Base-by-base conservation (phyloP, 2,329 filamentous ascomycete genomes). In the Fusarium sp. region DNA sequence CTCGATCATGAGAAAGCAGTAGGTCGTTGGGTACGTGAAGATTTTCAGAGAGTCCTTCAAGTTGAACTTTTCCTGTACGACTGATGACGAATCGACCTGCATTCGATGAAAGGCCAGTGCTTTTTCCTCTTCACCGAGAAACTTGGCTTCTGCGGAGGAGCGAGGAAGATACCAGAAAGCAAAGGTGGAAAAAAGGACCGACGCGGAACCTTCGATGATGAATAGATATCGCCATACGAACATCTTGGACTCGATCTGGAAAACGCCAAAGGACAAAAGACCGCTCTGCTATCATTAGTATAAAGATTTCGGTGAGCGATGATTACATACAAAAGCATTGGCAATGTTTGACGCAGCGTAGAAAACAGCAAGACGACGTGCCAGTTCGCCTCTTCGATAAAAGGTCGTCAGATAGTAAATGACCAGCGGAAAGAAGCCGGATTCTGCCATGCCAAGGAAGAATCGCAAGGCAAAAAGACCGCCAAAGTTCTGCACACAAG, bases 141-240 rank as follows among this genome's bases (percentile, higher is more conserved):
- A 62, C 6, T 55, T 55, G 20, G 58, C 58, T 3, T 62, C 36
- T 0, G 21, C 30, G 17, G 58, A 56, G 3, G 46, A 61, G 1
- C n/a, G 48, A 2, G 58, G 58, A 6, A 62, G 56, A 2, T 62
- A 62, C 58, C 58, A 62, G 19, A 56, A 62, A 14, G 58, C 58
- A 15, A 62, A 62, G 9, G 36, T 8, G 0, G 58, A 62, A 8
- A 62, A 62, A 10, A 62, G 48, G 0, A 62, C 58, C 1, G 58
- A 62, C 1, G 48, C 56, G 8, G 58, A 39, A 2, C 58, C 58
- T 6, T 62, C 58, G 1, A 62, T 62, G 12, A 62, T 62, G 24
- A 62, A 62, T 1, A 62, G 42, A 4, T 62, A 62, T 4, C 56
- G 17, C 58, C 58, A 62, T 1, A 56, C 58, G 0, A 62, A 56